Evolutionary conservation across 306 rosid genomes (phyloP), one percentile per base, ranked within the genome.

Genomic region (Rosa chinensis): DNA sequence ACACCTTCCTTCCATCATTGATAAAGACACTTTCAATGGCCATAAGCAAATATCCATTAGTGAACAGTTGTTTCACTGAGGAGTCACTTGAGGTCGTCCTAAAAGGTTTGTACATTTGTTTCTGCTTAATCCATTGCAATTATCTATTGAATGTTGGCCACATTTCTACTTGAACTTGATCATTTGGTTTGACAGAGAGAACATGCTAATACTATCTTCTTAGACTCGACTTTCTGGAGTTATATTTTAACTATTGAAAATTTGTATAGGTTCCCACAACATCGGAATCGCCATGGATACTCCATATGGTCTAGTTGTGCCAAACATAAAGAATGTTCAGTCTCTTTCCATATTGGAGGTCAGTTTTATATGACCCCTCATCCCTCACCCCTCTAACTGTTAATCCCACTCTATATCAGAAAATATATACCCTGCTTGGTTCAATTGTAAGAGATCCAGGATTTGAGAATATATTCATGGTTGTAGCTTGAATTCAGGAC

Each of bases 211-310:
- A 32, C 42, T 43, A 10, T 44, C 55, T 21, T 20, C 32, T 44
- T 35, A 56, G 47, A 67, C 21, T 47, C 23, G 48, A 50, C 6
- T 21, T 4, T 59, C 56, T 35, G 56, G 8, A 14, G 23, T 12
- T 47, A 39, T 7, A 32, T 63, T 63, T 61, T 13, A 17, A 16
- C 58, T 58, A 10, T 74, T 77, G 63, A 81, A 72, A 72, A 47
- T 76, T 74, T 53, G 48, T 81, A 49, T 69, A 93, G 99, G 99
- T 85, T 88, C 98, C 9, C 99, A 93, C 82, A 95, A 92, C 73
- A 84, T 95, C 76, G 99, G 99, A 82, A 81, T 95, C 75, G 97
- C 97, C 69, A 93, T 92, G 94, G 98, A 96, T 48, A 93, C 99
- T 52, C 86, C 89, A 73, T 35, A 79, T 73, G 99, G 99, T 85